These are phyloP conservation scores for Aspergillus transmontanensis DNA, from an alignment of 2,329 filamentous ascomycete genomes.

Conservation along the genomic window DNA sequence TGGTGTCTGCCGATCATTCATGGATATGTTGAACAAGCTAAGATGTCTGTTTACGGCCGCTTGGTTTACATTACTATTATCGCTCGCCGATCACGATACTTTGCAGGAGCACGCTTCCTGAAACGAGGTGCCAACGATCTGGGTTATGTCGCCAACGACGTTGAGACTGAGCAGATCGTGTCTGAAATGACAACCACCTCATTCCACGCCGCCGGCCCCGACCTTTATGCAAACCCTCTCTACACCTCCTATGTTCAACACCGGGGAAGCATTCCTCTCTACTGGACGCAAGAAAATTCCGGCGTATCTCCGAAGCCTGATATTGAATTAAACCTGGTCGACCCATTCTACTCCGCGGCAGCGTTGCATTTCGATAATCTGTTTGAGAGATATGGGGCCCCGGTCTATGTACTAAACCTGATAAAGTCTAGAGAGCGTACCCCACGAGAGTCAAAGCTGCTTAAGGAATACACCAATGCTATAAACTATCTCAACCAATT, in stretches of 20 bases:
- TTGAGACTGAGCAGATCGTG: slow-evolving; percentile 98
- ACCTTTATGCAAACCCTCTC: slow-evolving; percentile 81
- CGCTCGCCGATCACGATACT: slow-evolving; percentile 85
- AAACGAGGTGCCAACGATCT: slow-evolving; percentile 94
- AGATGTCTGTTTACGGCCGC: slow-evolving; percentile 81
- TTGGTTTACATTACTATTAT: slow-evolving; percentile 92
- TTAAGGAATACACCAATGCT: slow-evolving; percentile 83
- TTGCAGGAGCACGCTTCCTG: slow-evolving; percentile 89
- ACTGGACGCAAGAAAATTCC: slow-evolving; percentile 96
- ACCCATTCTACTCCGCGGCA: slow-evolving; percentile 92
- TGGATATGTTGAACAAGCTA: slow-evolving; percentile 91
- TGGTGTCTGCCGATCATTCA: slow-evolving; percentile 97
- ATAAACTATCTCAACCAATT: slow-evolving; percentile 95
- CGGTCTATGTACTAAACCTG: slow-evolving; percentile 87
- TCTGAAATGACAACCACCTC: slow-evolving; percentile 93
- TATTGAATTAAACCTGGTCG: slow-evolving; percentile 91
- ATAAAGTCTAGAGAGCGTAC: slow-evolving; percentile 87
- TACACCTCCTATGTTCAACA: slow-evolving; percentile 98
- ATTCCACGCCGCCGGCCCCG: slow-evolving; percentile 86
- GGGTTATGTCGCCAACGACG: slow-evolving; percentile 96
- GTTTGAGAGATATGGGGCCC: slow-evolving; percentile 89
- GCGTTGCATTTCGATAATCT: slow-evolving; percentile 94
- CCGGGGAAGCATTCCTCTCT: slow-evolving; percentile 90
- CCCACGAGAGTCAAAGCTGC: slow-evolving; percentile 86
- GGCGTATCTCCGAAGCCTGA: slow-evolving; percentile 95